Evolutionary conservation across 1,284 basidiomycete species (phyloP), one percentile per base, ranked within the genome.

Genomic region (Ustilago lituana): DNA sequence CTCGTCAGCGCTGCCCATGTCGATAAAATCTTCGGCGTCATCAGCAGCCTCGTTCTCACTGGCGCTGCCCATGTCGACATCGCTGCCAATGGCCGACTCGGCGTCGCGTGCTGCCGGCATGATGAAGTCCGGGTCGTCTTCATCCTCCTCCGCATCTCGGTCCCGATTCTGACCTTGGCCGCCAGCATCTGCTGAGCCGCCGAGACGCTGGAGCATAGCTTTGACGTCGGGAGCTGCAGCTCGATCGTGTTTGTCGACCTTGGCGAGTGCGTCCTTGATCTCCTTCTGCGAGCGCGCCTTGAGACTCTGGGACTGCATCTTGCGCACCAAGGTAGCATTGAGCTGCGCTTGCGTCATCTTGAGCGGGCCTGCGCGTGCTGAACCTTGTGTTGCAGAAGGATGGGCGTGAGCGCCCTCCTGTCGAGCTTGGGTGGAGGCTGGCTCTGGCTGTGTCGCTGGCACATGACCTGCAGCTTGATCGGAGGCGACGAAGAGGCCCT

Each of bases 291-390:
- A 50, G 10, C 62, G 57, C 22, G 51, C 49, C 22, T 59, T 56
- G 32, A 69, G 49, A 36, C 63, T 73, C 33, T 78, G 76, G 9
- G 59, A 49, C 29, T 72, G 60, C 50, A 68, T 55, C 46, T 71
- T 68, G 32, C 65, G 64, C 38, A 73, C 59, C 32, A 79, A 31
- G 0, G 72, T 72, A 0, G 67, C 74, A 24, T 78, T 78, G 29
- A 79, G 66, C 38, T 76, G 61, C 10, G 54, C 73, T 20, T 58
- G 54, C 11, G 70, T 74, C 64, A 74, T 51, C 23, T 64, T 58
- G 17, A 63, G 24, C 4, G 74, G 69, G 11, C 50, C 62, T 26
- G 41, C 45, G 11, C 56, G 54, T n/a, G 52, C 43, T 3, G 23
- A 37, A 8, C 12, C 33, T 7, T 59, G 51, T 2, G 50, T 45